Conservation (phyloP, 371 early-diverging fungal species). For the Mucor indicus region DNA sequence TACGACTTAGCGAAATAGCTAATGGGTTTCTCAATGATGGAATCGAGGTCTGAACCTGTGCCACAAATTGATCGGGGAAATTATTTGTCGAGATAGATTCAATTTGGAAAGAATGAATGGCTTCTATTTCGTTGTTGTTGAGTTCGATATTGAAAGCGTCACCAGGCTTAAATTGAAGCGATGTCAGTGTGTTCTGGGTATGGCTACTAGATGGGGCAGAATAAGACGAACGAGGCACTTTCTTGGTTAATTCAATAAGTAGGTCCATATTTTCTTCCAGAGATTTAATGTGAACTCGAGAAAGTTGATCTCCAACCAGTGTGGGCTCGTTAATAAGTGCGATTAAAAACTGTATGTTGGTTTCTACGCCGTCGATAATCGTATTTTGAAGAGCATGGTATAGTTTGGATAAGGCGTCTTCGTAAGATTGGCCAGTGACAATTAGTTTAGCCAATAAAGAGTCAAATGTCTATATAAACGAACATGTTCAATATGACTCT, state of each 20-base stretch:
- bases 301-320: constrained; percentile 13
- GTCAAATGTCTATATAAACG: constrained; percentile 30
- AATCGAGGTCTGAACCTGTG: constrained; percentile 19
- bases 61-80: constrained; percentile 35
- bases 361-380: constrained; percentile 29
- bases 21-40: constrained; percentile 6
- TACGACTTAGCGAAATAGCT: constrained; percentile 22
- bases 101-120: constrained; percentile 28
- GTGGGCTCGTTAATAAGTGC: constrained; percentile 17
- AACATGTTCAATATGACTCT: background rate
- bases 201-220: background rate
- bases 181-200: background rate
- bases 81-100: constrained; percentile 33
- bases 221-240: too few relatives aligned
- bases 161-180: constrained; percentile 37
- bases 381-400: constrained; percentile 22
- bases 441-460: constrained; percentile 42
- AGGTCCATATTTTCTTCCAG: constrained; percentile 24
- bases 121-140: background rate
- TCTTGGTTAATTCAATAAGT: constrained; percentile 11
- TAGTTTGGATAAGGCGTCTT: constrained; percentile 28
- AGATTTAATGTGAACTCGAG: constrained; percentile 17
- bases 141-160: constrained; percentile 36
- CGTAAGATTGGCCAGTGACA: constrained; percentile 33
- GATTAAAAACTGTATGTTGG: constrained; percentile 33